Base-by-base conservation (phyloP, 768 basidiomycete species). In the Lactarius psammicola region DNA sequence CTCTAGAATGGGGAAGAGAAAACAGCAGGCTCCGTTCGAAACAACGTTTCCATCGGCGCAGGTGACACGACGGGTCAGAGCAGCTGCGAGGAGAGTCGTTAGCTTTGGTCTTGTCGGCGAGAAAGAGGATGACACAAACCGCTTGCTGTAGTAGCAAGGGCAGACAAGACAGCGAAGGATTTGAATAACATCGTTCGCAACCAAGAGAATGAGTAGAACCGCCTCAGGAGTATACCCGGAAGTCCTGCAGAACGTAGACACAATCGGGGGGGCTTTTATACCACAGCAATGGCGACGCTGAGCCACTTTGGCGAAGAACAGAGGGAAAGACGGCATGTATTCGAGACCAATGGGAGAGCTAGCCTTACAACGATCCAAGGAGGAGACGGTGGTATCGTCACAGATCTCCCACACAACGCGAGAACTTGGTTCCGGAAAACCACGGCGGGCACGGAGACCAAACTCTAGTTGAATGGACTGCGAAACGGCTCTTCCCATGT, bases 101-200 rank as follows among this genome's bases (percentile, higher is more conserved):
- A 44, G 20, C 42, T 44, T n/a, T 44, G 20, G 20, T 20, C 42
- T 44, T 44, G 20, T 44, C 20, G 20, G 10, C 1, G 42, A 44
- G 42, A 4, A 44, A 44, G 42, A 4, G 42, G 6, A n/a, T 4
- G 42, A 20, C 1, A 44, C 42, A n/a, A 10, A 44, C 42, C 71
- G 38, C 60, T 71, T 36, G 66, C 64, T 17, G 65, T 56, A 15
- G 56, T 38, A 33, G 67, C 62, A 33, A 71, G 23, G 31, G 71
- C 56, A 23, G 69, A 56, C 36, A 68, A 49, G 31, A 68, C 56
- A 26, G 65, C 60, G 42, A 74, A 57, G 42, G 60, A 54, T 53
- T 74, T 74, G 72, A 71, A 67, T 18, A 53, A 56, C 75, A 75
- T 75, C 40, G 31, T 55, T n/a, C 28, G 56, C 28, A 26, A 34